Evolutionary conservation across 2,329 filamentous ascomycete genomes (phyloP).

Genomic region (Aureobasidium lini): DNA sequence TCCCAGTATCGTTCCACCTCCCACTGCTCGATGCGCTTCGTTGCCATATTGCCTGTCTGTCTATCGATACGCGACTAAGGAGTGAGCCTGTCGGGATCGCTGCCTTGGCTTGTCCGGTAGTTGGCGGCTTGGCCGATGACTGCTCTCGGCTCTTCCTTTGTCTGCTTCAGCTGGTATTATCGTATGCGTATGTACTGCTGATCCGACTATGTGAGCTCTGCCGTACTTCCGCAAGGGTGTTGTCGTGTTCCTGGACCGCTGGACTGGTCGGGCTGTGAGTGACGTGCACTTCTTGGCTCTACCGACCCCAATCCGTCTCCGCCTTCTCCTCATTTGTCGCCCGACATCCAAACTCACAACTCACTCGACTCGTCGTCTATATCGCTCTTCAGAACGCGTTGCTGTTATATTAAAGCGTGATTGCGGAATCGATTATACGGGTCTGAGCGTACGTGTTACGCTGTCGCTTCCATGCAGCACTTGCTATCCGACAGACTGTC

Average conservation of each 20-base stretch:
- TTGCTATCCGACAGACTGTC: no score
- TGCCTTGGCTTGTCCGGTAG: not conserved
- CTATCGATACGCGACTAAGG: not conserved
- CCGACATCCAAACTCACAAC: not conserved
- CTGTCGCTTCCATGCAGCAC: no score
- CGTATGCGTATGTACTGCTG: not conserved
- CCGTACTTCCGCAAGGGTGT: not conserved
- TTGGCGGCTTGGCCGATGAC: not conserved
- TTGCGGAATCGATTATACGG: no score
- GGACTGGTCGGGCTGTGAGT: not conserved
- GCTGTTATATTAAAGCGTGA: no score
- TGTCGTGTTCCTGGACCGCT: not conserved
- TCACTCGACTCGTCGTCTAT: no score
- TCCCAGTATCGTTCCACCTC: constrained; percentile 76
- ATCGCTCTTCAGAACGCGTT: no score
- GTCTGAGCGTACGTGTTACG: no score
- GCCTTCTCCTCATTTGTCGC: not conserved
- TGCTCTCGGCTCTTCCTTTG: not conserved
- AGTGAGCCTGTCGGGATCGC: not conserved
- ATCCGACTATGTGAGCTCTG: not conserved
- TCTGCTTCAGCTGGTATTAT: not conserved
- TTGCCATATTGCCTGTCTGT: constrained; percentile 27
- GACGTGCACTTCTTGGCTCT: not conserved
- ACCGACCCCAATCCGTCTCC: not conserved
- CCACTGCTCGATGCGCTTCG: constrained; percentile 59